phyloP scores from a whole-genome alignment of 2,329 filamentous ascomycete species.

The Hypomyces perniciosus region DNA sequence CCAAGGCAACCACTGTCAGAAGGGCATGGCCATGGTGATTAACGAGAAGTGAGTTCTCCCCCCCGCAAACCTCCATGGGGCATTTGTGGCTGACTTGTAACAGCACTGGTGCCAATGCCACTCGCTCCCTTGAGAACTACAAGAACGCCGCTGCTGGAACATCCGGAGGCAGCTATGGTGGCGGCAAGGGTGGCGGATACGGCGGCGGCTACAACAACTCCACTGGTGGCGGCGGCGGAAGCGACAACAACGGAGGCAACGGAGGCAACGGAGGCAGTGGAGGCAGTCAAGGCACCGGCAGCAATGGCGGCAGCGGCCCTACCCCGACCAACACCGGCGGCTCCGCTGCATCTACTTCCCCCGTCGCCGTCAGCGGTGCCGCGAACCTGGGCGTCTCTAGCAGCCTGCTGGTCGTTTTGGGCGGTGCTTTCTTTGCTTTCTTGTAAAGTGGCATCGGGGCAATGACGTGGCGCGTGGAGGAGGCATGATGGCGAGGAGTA shows the following conservation, averaged over 20 bases:
- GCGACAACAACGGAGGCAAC: constrained; percentile 17
- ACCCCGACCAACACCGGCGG: constrained; percentile 14
- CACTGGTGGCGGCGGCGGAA: constrained; percentile 11
- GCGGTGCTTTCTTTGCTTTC: constrained; percentile 39
- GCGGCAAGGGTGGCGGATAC: constrained; percentile 9
- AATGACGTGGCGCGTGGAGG: constrained; percentile 6
- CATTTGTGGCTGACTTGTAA: background rate
- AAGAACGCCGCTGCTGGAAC: constrained; percentile 30
- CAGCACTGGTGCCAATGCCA: constrained; percentile 45
- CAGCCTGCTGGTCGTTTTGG: constrained; percentile 38
- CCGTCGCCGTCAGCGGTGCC: constrained; percentile 17
- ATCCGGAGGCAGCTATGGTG: constrained; percentile 7
- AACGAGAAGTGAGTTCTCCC: constrained; percentile 59
- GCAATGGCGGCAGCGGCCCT: constrained; percentile 6
- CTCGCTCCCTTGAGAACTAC: constrained; percentile 47
- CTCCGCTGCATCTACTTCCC: constrained; percentile 17
- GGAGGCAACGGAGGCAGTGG: constrained; percentile 15
- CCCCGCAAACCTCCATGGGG: constrained; percentile 1
- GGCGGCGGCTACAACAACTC: constrained; percentile 9
- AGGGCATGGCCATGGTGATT: constrained; percentile 69
- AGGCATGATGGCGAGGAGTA: constrained; percentile 1
- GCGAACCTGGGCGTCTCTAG: constrained; percentile 33
- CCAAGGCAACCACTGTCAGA: constrained; percentile 67
- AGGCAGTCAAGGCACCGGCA: constrained; percentile 12
- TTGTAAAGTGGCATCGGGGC: constrained; percentile 18